A percentile compares a stretch with the other conserved stretches of the same genome.
phyloP scores from a whole-genome alignment of 345 rosid genomes.

The Jatropha curcas region DNA sequence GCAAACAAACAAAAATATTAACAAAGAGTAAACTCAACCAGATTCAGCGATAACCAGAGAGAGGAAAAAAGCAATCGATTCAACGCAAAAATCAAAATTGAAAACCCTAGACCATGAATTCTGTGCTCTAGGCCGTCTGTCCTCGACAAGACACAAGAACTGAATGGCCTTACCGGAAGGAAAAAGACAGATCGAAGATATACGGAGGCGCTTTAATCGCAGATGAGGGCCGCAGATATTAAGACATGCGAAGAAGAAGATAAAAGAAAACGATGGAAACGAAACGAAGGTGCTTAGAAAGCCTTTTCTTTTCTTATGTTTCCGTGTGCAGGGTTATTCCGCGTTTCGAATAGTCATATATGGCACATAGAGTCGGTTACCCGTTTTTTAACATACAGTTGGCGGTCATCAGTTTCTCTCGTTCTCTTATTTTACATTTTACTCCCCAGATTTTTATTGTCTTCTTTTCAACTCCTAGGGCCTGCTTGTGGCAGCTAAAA shows the following conservation, averaged over 20 bases:
- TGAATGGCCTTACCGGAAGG: constrained; percentile 16
- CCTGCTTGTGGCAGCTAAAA: too few relatives aligned
- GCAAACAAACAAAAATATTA: not conserved
- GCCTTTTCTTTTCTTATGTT: too few relatives aligned
- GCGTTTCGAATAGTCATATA: not conserved
- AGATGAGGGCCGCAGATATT: not conserved
- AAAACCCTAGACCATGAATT: constrained; percentile 11
- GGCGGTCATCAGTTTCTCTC: too few relatives aligned
- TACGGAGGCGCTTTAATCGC: not conserved
- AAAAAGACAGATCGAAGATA: not conserved
- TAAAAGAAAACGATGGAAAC: not conserved
- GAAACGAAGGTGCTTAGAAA: not conserved
- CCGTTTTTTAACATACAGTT: too few relatives aligned
- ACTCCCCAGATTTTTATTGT: too few relatives aligned
- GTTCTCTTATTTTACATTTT: too few relatives aligned
- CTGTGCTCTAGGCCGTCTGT: constrained; percentile 3
- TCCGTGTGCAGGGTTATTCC: not conserved
- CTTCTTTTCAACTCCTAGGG: too few relatives aligned
- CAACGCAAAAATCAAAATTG: not conserved
- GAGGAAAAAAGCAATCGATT: not conserved
- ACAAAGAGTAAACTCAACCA: not conserved
- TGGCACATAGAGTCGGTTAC: too few relatives aligned
- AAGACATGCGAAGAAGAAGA: not conserved
- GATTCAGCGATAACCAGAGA: not conserved
- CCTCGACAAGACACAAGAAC: constrained; percentile 4